phyloP scores from a whole-genome alignment of 805 yeast genomes.

The Hanseniaspora singularis region DNA sequence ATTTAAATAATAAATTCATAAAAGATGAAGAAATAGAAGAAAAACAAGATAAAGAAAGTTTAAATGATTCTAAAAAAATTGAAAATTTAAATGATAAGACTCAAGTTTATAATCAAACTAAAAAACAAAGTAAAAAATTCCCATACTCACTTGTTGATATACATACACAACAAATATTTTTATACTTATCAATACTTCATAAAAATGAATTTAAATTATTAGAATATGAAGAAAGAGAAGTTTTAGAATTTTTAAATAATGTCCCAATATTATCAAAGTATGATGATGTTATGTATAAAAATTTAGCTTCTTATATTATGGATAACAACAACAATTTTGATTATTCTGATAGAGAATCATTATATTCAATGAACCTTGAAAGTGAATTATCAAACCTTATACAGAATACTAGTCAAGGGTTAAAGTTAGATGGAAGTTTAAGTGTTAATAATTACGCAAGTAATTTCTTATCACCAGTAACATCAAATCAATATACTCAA shows the following conservation, averaged over 20 bases:
- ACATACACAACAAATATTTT: conserved; percentile 63
- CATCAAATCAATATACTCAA: background rate
- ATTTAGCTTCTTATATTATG: conserved; percentile 16
- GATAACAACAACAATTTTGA: background rate
- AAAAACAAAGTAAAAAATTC: conserved; percentile 13
- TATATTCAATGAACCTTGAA: conserved; percentile 3
- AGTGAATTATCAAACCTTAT: background rate
- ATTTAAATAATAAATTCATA: too few species aligned
- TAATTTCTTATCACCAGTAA: background rate
- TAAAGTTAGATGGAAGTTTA: background rate
- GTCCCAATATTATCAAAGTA: conserved; percentile 28
- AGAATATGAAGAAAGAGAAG: conserved; percentile 85
- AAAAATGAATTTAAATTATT: conserved; percentile 65
- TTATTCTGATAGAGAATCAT: background rate
- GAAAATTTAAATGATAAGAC: background rate
- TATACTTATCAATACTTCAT: conserved; percentile 66
- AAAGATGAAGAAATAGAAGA: background rate
- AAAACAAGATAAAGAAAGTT: background rate
- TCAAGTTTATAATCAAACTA: conserved; percentile 3
- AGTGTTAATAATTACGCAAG: too few species aligned
- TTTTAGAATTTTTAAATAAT: conserved; percentile 60
- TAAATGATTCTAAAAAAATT: background rate
- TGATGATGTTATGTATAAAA: conserved; percentile 26
- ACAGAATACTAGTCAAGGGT: background rate
- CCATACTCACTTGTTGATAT: conserved; percentile 47